Evolutionary conservation across 2,329 filamentous ascomycete species (phyloP).

Genomic region (Ophiostoma sp.): DNA sequence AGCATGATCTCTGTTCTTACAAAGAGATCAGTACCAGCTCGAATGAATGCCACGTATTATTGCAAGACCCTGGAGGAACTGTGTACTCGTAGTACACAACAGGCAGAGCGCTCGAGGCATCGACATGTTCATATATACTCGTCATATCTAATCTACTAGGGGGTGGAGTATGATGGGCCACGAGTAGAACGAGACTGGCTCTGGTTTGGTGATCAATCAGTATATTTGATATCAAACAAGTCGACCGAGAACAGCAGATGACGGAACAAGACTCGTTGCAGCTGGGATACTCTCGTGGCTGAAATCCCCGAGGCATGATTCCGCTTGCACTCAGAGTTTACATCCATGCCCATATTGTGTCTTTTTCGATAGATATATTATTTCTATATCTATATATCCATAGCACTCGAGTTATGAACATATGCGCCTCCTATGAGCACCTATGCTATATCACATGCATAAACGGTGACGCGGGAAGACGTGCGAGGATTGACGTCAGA

Average conservation of each 20-base stretch:
- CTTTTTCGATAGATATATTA: too few relatives aligned
- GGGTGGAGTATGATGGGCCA: background rate
- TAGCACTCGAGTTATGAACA: background rate
- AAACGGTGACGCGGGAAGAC: background rate
- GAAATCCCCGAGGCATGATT: background rate
- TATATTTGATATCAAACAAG: background rate
- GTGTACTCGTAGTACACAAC: too few relatives aligned
- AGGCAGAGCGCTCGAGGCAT: background rate
- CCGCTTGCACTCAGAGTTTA: too few relatives aligned
- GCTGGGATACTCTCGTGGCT: background rate
- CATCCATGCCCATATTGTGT: too few relatives aligned
- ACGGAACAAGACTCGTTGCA: background rate
- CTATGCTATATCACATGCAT: background rate
- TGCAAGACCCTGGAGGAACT: too few relatives aligned
- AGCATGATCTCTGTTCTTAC: too few relatives aligned
- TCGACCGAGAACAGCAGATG: background rate
- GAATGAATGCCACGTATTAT: too few relatives aligned
- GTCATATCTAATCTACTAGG: background rate
- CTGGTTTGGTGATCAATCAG: background rate
- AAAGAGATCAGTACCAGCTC: too few relatives aligned
- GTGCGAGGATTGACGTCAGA: background rate
- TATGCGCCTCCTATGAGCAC: background rate
- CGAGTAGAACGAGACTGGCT: background rate
- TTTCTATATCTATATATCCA: background rate
- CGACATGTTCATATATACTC: background rate